These are phyloP conservation scores for Rhizopogon vulgaris DNA, from an alignment of 768 basidiomycete species.

Conservation along the genomic window DNA sequence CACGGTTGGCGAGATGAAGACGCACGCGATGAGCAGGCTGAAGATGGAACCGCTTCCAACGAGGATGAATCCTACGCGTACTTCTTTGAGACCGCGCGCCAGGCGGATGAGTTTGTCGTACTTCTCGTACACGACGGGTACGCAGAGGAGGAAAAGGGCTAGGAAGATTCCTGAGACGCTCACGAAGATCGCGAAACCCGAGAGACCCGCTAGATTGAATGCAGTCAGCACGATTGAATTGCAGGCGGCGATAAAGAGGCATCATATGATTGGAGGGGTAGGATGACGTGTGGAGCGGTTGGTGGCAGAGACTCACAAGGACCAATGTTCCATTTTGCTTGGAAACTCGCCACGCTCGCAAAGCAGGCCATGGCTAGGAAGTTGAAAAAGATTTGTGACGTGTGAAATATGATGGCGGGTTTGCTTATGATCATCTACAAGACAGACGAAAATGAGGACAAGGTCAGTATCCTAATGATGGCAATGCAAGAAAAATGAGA, in stretches of 20 bases:
- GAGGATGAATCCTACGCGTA: constrained; percentile 80
- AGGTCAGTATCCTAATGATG: constrained; percentile 13
- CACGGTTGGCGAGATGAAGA: constrained; percentile 14
- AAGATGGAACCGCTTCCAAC: constrained; percentile 61
- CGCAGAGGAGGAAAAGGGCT: constrained; percentile 63
- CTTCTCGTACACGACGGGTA: constrained; percentile 80
- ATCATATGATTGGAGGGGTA: background rate
- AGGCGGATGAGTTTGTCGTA: constrained; percentile 75
- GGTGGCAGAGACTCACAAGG: constrained; percentile 59
- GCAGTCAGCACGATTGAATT: constrained; percentile 11
- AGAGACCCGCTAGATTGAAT: constrained; percentile 62
- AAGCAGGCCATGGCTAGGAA: constrained; percentile 91
- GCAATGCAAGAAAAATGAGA: constrained; percentile 4
- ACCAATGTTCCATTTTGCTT: constrained; percentile 76
- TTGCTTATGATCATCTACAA: constrained; percentile 83
- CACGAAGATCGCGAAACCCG: constrained; percentile 81
- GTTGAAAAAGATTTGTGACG: constrained; percentile 84
- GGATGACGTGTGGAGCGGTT: no score
- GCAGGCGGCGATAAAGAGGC: background rate
- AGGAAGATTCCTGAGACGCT: constrained; percentile 68
- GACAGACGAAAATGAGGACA: constrained; percentile 2
- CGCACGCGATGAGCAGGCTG: constrained; percentile 74
- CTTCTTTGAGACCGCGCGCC: constrained; percentile 75
- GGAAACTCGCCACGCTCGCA: constrained; percentile 83
- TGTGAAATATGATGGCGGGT: constrained; percentile 70